These are phyloP conservation scores for Eudorina sp. DNA, from an alignment of 139 green algal genomes.

Conservation along the genomic window DNA sequence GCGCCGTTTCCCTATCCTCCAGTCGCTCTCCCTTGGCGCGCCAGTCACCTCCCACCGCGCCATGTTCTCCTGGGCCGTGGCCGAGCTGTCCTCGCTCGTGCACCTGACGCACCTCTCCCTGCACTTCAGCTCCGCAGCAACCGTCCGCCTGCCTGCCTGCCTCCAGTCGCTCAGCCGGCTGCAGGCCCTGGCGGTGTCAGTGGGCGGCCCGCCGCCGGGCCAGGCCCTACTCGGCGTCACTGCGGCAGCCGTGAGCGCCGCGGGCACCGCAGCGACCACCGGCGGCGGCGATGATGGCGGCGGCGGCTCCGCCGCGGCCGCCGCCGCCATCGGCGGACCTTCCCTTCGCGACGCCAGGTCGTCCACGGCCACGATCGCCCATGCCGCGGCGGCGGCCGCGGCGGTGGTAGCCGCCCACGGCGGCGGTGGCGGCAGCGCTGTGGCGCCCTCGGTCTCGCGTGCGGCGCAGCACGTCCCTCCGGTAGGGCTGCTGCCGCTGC, in stretches of 20 bases:
- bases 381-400: background rate
- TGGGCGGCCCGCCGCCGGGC: background rate
- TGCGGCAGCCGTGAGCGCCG: background rate
- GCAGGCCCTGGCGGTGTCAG: background rate
- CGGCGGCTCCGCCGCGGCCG: background rate
- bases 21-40: background rate
- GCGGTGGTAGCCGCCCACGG: background rate
- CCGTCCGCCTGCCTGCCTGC: background rate
- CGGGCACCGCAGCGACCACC: background rate
- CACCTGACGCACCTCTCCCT: background rate
- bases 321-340: too few species aligned
- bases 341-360: background rate
- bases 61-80: background rate
- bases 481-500: background rate
- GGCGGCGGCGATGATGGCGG: background rate
- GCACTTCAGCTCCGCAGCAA: background rate
- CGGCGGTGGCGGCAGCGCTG: background rate
- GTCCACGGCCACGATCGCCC: background rate
- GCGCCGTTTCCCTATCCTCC: background rate
- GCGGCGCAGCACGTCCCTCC: background rate
- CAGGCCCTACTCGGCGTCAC: background rate
- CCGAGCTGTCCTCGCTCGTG: background rate
- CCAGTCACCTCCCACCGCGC: background rate
- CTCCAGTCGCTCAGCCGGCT: constrained; percentile 23
- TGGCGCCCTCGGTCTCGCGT: background rate